Evolutionary conservation across 257 asterid species (phyloP), one percentile per base, ranked within the genome.

Genomic region (Nicotiana tomentosiformis): DNA sequence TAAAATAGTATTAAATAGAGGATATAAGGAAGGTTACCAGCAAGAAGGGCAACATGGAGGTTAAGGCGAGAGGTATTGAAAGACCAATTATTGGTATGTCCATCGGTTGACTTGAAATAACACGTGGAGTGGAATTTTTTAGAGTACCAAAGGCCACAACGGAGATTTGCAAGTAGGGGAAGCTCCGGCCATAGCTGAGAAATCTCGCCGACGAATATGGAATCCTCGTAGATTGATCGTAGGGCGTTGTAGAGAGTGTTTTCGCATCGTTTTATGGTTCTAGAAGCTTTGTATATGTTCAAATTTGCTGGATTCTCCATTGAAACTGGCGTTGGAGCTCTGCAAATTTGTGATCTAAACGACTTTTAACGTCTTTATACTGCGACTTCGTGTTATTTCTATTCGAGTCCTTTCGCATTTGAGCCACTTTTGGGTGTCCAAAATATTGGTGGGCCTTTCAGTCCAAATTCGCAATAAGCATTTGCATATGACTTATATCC

Each of bases 71-170:
- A 89, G 77, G 95, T 96, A 60, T 84, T 94, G 88, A 96, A 96
- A 30, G 98, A 94, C 78, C 94, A 88, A 77, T 94, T 96, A 83
- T 94, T 96, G 86, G 95, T 92, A 85, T 96, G 99, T 84, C 99
- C 99, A 79, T 96, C 99, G 74, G 99, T 96, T 83, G 99, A 96
- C 89, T 96, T 96, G 92, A 94, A 96, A 86, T 96, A 96, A 78
- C 98, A 93, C 5, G 88, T 90, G 82, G 88, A 90, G 77, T 93
- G 86, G 84, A 94, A 93, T 7, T 85, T 91, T 20, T 87, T 84
- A 1, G 90, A 91, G 86, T 94, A 96, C 99, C 99, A 96, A 55
- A 96, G 97, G 2, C 99, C 99, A 77, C 99, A 96, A 1, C 99
- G 95, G 83, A 96, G 98, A 82, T 94, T 96, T 83, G 98, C 98